phyloP scores from a whole-genome alignment of 495 filamentous ascomycete species.

The Penicillium mononematosum region DNA sequence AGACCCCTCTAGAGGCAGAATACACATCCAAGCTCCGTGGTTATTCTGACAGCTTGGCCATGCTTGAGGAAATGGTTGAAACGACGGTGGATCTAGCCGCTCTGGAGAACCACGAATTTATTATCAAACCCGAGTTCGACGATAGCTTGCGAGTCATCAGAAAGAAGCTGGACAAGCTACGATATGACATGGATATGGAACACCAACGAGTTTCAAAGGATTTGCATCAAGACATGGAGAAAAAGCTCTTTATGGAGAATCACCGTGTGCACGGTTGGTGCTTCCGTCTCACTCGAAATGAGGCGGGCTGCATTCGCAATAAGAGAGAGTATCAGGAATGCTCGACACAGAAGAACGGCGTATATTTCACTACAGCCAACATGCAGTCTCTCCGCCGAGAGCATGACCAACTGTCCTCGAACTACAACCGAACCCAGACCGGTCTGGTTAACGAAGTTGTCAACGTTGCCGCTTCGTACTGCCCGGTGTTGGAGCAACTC shows the following conservation, averaged over 20 bases:
- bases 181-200: constrained; percentile 79
- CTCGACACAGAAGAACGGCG: constrained; percentile 98
- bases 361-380: constrained; percentile 91
- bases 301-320: constrained; percentile 90
- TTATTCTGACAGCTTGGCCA: constrained; percentile 75
- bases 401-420: constrained; percentile 90
- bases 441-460: constrained; percentile 93
- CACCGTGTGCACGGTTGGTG: constrained; percentile 96
- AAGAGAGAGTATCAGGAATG: constrained; percentile 89
- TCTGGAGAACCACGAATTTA: constrained; percentile 94
- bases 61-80: constrained; percentile 97
- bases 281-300: constrained; percentile 87
- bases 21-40: constrained; percentile 82
- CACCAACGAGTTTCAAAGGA: constrained; percentile 74
- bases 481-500: constrained; percentile 86
- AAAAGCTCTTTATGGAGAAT: constrained; percentile 98
- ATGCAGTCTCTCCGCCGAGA: constrained; percentile 83
- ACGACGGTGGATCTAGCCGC: constrained; percentile 96
- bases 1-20: constrained; percentile 78
- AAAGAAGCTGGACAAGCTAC: constrained; percentile 84
- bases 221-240: constrained; percentile 89
- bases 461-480: constrained; percentile 88
- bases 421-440: constrained; percentile 93
- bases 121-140: constrained; percentile 98
- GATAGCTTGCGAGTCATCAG: constrained; percentile 83